phyloP scores from a whole-genome alignment of 1,139 yeast species.

The Debaryomyces sp. region DNA sequence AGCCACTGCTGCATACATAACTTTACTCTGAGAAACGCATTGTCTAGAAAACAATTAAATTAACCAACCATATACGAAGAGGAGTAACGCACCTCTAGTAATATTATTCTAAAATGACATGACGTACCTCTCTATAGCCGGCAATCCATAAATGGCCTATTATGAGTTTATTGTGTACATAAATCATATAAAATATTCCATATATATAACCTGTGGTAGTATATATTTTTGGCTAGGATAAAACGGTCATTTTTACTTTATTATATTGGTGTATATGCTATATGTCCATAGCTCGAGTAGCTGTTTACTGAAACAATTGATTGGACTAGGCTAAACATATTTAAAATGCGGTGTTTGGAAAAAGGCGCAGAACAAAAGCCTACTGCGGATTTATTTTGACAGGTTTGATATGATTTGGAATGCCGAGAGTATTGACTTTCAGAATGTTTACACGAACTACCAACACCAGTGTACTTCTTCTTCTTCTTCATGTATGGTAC shows the following conservation, averaged over 20 bases:
- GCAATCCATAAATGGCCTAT: background rate
- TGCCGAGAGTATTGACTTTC: background rate
- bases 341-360: background rate
- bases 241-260: background rate
- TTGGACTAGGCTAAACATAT: background rate
- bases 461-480: background rate
- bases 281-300: too few relatives aligned
- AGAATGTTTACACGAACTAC: background rate
- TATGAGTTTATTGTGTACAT: background rate
- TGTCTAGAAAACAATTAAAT: conserved; percentile 2
- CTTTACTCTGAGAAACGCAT: background rate
- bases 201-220: background rate
- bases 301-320: background rate
- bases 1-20: conserved; percentile 3
- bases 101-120: background rate
- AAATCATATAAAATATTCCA: background rate
- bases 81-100: conserved; percentile 2
- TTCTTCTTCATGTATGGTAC: background rate
- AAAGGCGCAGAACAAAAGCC: background rate
- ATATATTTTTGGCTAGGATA: background rate
- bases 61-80: background rate
- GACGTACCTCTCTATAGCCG: background rate
- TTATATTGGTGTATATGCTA: background rate
- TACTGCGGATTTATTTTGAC: background rate
- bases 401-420: background rate